Conservation (phyloP, 495 filamentous ascomycete species). For the Peziza echinospora region DNA sequence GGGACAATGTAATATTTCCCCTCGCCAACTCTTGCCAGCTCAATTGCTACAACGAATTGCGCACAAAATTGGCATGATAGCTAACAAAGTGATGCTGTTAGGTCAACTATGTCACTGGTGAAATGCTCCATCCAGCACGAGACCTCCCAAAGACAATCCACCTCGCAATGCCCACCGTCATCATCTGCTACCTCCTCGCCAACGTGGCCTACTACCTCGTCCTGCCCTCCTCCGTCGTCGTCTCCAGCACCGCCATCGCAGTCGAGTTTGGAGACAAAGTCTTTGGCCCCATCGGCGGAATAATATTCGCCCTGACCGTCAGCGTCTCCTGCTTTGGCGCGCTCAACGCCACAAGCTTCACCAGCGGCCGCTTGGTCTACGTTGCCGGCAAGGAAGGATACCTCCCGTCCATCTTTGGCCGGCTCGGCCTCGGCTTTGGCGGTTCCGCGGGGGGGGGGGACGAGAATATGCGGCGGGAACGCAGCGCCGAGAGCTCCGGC, state of each 20-base stretch:
- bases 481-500: constrained; percentile 31
- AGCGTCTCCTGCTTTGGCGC: constrained; percentile 76
- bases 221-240: constrained; percentile 57
- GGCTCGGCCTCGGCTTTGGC: constrained; percentile 52
- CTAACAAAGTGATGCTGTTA: constrained; percentile 19
- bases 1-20: constrained; percentile 97
- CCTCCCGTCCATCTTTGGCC: constrained; percentile 62
- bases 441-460: constrained; percentile 16
- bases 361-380: constrained; percentile 76
- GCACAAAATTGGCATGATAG: neutral
- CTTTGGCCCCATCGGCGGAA: constrained; percentile 60
- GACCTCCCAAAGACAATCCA: constrained; percentile 91
- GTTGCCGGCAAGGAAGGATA: constrained; percentile 90
- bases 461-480: constrained; percentile 15
- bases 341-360: constrained; percentile 88
- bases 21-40: constrained; percentile 19
- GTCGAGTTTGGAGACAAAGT: constrained; percentile 74
- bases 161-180: constrained; percentile 89
- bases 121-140: constrained; percentile 75
- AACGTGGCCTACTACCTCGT: constrained; percentile 91
- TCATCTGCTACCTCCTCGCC: constrained; percentile 68
- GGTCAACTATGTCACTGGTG: constrained; percentile 93
- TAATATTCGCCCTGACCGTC: constrained; percentile 76
- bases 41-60: no score
- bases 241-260: constrained; percentile 73